A percentile compares a stretch with the other conserved stretches of the same genome.
These are phyloP conservation scores for Phoma sp. DNA, from an alignment of 2,329 filamentous ascomycete species.

Conservation along the genomic window DNA sequence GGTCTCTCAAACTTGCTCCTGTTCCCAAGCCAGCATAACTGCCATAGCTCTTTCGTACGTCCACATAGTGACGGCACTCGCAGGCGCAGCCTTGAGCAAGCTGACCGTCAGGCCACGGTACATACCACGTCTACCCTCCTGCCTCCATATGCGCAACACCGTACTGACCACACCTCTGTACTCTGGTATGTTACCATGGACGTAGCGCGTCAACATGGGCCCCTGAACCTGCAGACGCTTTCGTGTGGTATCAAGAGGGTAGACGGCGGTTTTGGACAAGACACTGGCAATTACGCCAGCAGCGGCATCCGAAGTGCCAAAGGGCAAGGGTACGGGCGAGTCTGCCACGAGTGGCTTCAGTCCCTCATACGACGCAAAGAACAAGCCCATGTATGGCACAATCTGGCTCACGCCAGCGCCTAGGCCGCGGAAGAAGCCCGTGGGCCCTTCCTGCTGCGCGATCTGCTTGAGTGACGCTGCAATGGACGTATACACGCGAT, in stretches of 20 bases:
- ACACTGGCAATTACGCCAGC: slow-evolving; percentile 82
- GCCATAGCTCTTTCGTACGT: slow-evolving; percentile 82
- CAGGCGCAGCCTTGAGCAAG: slow-evolving; percentile 90
- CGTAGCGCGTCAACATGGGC: slow-evolving; percentile 78
- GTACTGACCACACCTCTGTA: slow-evolving; percentile 73
- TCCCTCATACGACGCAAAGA: slow-evolving; percentile 88
- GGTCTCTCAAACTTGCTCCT: slow-evolving; percentile 11
- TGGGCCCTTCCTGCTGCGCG: slow-evolving; percentile 71
- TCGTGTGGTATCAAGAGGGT: slow-evolving; percentile 88
- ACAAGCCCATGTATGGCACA: slow-evolving; percentile 94
- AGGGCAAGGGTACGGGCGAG: slow-evolving; percentile 65
- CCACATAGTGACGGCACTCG: slow-evolving; percentile 92
- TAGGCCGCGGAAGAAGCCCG: slow-evolving; percentile 88
- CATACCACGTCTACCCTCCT: slow-evolving; percentile 78
- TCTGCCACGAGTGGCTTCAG: slow-evolving; percentile 58
- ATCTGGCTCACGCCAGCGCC: slow-evolving; percentile 84
- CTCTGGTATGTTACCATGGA: slow-evolving; percentile 85
- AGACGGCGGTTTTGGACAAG: slow-evolving; percentile 85
- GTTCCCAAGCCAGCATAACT: slow-evolving; percentile 55
- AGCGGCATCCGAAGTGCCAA: slow-evolving; percentile 81
- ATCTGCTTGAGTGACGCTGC: slow-evolving; percentile 75
- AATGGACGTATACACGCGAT: slow-evolving; percentile 80
- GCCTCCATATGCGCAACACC: slow-evolving; percentile 69
- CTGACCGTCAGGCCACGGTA: slow-evolving; percentile 90
- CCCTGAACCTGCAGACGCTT: slow-evolving; percentile 97